Percentiles rank a stretch among this genome's conserved stretches.
Conservation (phyloP, 257 asterid genomes). For the Primulina eburnea region DNA sequence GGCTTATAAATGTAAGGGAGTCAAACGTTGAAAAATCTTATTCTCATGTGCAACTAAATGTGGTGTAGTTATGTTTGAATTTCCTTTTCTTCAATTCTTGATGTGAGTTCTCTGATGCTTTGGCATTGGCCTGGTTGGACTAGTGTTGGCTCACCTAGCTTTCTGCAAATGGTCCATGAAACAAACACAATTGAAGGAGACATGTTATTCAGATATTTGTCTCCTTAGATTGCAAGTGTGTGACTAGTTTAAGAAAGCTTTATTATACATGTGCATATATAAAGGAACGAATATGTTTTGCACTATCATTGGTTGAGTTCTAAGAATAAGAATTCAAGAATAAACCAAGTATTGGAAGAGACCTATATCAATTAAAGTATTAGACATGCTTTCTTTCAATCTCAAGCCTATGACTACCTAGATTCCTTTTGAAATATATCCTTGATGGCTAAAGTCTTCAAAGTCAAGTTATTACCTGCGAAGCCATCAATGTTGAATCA, state of each 20-base stretch:
- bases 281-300: not conserved
- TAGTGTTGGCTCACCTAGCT: not conserved
- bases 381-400: too few species aligned
- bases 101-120: not conserved
- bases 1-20: slow-evolving; percentile 77
- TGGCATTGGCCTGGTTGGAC: not conserved
- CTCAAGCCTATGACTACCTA: not conserved
- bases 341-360: not conserved
- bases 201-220: too few species aligned
- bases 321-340: not conserved
- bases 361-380: not conserved
- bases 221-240: not conserved
- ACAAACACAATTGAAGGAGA: too few species aligned
- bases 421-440: not conserved
- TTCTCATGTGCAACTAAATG: too few species aligned
- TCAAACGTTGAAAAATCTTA: not conserved
- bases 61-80: too few species aligned
- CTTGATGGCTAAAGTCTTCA: too few species aligned
- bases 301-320: not conserved
- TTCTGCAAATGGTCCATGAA: too few species aligned
- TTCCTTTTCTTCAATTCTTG: too few species aligned
- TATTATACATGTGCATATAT: too few species aligned
- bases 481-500: not conserved
- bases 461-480: not conserved
- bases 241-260: not conserved